Conservation (phyloP, 2,329 filamentous ascomycete species). For the Cladophialophora immunda region DNA sequence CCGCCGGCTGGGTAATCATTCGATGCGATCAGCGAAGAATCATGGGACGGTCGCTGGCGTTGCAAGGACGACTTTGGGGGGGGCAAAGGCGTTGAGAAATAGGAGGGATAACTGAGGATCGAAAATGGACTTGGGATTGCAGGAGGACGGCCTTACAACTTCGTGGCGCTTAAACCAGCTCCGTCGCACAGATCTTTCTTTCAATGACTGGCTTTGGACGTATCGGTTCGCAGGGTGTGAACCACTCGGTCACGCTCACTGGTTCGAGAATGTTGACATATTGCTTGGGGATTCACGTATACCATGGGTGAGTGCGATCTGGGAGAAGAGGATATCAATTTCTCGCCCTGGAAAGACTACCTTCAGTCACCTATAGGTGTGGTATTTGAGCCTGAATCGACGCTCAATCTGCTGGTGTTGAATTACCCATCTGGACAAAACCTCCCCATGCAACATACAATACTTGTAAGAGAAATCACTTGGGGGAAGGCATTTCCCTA, state of each 20-base stretch:
- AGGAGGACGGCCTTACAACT: not conserved
- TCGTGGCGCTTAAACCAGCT: not conserved
- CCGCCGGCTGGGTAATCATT: not conserved
- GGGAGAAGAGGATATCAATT: not conserved
- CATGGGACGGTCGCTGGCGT: not conserved
- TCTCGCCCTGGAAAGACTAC: not conserved
- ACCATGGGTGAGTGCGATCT: not conserved
- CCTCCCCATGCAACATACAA: not conserved
- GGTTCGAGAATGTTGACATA: not conserved
- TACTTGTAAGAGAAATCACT: not conserved
- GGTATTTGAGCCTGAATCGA: not conserved
- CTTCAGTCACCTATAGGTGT: not conserved
- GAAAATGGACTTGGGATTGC: not conserved
- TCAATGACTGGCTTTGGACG: not conserved
- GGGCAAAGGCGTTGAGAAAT: not conserved
- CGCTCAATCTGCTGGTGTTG: not conserved
- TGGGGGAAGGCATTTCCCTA: not conserved
- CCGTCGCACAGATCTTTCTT: not conserved
- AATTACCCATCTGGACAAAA: not conserved
- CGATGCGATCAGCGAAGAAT: not conserved
- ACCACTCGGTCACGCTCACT: not conserved
- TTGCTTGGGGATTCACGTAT: not conserved
- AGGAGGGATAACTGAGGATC: not conserved
- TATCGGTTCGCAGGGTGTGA: not conserved
- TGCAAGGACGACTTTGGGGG: not conserved